These are phyloP conservation scores for Colletotrichum simmondsii DNA, from an alignment of 2,329 filamentous ascomycete genomes.

Conservation along the genomic window DNA sequence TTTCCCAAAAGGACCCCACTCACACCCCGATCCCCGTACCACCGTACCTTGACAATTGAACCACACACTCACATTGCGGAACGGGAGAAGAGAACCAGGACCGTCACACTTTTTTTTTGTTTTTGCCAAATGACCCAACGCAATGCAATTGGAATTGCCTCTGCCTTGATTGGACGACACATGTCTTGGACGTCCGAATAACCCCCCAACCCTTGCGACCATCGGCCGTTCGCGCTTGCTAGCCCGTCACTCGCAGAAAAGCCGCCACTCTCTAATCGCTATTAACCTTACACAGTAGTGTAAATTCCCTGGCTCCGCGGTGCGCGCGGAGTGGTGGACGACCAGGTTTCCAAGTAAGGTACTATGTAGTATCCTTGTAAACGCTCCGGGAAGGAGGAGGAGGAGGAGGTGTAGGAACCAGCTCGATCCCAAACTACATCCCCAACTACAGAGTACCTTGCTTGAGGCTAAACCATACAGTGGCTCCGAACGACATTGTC, in stretches of 20 bases:
- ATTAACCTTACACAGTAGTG: too few relatives aligned
- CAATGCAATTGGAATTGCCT: slow-evolving; percentile 22
- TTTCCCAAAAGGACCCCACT: background rate
- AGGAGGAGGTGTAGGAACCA: background rate
- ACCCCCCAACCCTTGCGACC: background rate
- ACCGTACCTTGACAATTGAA: background rate
- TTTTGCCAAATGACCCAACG: background rate
- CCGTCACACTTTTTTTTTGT: too few relatives aligned
- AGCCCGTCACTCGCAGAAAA: background rate
- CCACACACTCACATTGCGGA: background rate
- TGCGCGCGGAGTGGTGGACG: background rate
- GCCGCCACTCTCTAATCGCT: too few relatives aligned
- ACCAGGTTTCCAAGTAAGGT: background rate
- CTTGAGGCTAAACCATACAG: slow-evolving; percentile 4
- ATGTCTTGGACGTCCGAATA: background rate
- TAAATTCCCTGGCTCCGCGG: too few relatives aligned
- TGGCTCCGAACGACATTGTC: background rate
- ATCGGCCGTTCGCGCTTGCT: background rate
- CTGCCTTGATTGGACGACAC: slow-evolving; percentile 11
- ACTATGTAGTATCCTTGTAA: background rate
- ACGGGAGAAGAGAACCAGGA: background rate
- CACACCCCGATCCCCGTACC: background rate
- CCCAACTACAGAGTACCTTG: background rate
- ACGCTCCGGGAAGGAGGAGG: background rate
- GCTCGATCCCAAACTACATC: background rate